Evolutionary conservation across 2,329 filamentous ascomycete genomes (phyloP), one percentile per base, ranked within the genome.

Genomic region (Xylariaceae sp.): DNA sequence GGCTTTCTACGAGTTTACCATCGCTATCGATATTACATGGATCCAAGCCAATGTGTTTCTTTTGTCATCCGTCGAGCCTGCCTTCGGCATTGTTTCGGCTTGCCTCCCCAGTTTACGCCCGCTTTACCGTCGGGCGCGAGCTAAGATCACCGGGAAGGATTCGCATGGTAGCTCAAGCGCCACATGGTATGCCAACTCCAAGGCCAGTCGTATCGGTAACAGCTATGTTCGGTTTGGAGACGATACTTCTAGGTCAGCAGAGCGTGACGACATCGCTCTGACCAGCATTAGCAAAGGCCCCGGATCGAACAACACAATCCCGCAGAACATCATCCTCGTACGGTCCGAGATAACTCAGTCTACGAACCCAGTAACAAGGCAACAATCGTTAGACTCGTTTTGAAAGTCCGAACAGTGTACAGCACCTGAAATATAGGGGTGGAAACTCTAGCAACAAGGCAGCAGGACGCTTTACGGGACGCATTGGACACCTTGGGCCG

Each of bases 81-180:
- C 65, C 16, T 62, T 70, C 9, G 71, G 68, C n/a, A 71, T 73
- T 44, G 62, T 73, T 9, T 71, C 67, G 23, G 70, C 70, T 11
- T 73, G 71, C 42, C 64, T 73, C 11, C 71, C 71, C 16, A 70
- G 64, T 37, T 57, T 70, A 16, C 66, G 64, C 8, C 69, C 69
- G 1, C 54, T 71, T 6, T 59, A 71, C 68, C 50, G 74, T 23
- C 55, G 58, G 24, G 60, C 54, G 1, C 47, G 50, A 13, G 50
- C 44, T 16, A 64, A 59, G 41, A 33, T 64, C 4, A 51, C 58
- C 13, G 55, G 58, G 9, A 53, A 48, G 23, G 53, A 45, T 0
- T 18, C 36, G 16, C 29, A 41, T 24, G 37, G 41, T 18, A 42
- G 40, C 15, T 53, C 52, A 13, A 57, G 40, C 27, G 39, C 23